These are phyloP conservation scores for Immersiporthe knoxdaviesiana DNA, from an alignment of 2,329 filamentous ascomycete species.

Conservation along the genomic window DNA sequence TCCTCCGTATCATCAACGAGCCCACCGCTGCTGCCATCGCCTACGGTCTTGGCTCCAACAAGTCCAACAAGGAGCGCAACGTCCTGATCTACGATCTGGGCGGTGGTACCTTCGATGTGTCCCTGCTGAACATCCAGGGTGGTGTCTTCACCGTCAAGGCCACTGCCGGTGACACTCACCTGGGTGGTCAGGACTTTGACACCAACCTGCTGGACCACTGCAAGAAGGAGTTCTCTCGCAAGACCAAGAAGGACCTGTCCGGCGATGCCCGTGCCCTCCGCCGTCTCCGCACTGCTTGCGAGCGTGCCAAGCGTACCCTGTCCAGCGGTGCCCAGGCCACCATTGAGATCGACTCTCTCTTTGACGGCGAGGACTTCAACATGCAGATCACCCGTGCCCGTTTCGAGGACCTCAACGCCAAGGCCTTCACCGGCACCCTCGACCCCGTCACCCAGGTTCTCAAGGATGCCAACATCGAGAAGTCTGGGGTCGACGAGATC, in stretches of 20 bases:
- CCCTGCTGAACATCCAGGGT: conserved; percentile 96
- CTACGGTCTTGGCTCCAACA: conserved; percentile 94
- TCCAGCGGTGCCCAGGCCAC: conserved; percentile 97
- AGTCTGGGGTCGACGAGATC: conserved; percentile 94
- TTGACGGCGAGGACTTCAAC: conserved; percentile 97
- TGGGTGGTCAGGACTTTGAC: conserved; percentile 96
- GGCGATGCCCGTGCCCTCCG: conserved; percentile 90
- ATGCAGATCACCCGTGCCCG: conserved; percentile 96
- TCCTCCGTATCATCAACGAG: conserved; percentile 99
- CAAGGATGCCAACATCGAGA: conserved; percentile 87
- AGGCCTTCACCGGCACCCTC: conserved; percentile 90
- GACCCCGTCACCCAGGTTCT: conserved; percentile 96
- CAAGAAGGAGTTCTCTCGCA: conserved; percentile 89
- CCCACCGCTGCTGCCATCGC: conserved; percentile 97
- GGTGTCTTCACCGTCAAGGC: conserved; percentile 99
- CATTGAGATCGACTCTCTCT: conserved; percentile 98
- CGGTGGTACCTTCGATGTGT: conserved; percentile 99
- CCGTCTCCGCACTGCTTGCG: conserved; percentile 95
- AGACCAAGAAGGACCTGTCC: conserved; percentile 79
- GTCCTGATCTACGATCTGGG: conserved; percentile 99
- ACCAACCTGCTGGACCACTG: conserved; percentile 95
- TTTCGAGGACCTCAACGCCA: conserved; percentile 98
- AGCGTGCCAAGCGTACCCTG: conserved; percentile 98
- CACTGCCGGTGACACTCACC: conserved; percentile 94
- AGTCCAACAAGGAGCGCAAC: conserved; percentile 97